phyloP scores from a whole-genome alignment of 129 eudicot genomes.

The Escallonia herrerae region DNA sequence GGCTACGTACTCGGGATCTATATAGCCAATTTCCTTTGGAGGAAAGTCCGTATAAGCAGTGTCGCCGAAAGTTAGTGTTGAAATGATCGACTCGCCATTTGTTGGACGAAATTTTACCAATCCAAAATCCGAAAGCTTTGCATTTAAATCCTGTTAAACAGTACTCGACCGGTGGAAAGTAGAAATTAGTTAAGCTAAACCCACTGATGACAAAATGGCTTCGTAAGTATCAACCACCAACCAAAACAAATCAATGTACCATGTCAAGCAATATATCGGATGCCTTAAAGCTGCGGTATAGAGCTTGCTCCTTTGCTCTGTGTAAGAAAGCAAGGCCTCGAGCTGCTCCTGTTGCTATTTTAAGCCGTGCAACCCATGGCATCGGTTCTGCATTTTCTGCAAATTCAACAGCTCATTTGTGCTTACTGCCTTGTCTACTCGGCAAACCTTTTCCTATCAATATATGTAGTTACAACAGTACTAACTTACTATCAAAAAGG shows the following conservation, averaged over 20 bases:
- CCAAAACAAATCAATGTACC: neutral
- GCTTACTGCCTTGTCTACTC: neutral
- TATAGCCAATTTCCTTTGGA: too few relatives aligned
- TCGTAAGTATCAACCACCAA: neutral
- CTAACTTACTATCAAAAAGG: neutral
- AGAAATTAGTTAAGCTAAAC: too few relatives aligned
- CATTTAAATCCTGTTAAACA: neutral
- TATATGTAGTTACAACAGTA: neutral
- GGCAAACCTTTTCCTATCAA: neutral
- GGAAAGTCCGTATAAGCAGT: too few relatives aligned
- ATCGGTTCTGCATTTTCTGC: neutral
- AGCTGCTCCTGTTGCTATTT: neutral
- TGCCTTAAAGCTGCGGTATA: neutral
- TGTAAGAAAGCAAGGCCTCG: neutral
- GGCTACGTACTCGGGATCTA: too few relatives aligned
- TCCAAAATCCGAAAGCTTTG: neutral
- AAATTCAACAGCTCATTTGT: neutral
- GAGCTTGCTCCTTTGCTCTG: neutral
- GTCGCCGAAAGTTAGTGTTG: too few relatives aligned
- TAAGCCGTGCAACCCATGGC: neutral
- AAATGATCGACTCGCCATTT: neutral
- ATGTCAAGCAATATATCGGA: neutral
- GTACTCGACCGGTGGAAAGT: too few relatives aligned
- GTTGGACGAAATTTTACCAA: neutral
- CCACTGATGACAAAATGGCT: neutral